These are phyloP conservation scores for Triticum urartu DNA, from an alignment of 176 grass and related monocot species.

Conservation along the genomic window DNA sequence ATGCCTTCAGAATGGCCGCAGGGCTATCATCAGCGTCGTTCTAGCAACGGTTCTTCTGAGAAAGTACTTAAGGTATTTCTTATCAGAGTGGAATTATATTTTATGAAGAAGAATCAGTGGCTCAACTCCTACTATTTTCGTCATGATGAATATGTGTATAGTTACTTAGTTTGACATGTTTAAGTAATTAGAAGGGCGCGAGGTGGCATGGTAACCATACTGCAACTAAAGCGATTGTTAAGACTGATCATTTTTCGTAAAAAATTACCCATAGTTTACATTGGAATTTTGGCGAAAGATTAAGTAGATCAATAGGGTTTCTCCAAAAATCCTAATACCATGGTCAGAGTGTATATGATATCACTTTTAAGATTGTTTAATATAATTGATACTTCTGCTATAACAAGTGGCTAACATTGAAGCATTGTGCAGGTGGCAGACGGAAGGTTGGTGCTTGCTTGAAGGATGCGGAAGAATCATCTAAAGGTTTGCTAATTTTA, in stretches of 20 bases:
- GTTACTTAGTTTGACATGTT: background rate
- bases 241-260: background rate
- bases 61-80: slow-evolving; percentile 4
- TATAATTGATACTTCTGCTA: background rate
- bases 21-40: background rate
- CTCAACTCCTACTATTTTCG: background rate
- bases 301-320: too few species aligned
- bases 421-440: slow-evolving; percentile 12
- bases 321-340: too few species aligned
- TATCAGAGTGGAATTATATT: background rate
- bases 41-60: background rate
- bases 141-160: too few species aligned
- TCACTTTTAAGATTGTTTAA: background rate
- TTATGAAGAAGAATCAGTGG: background rate
- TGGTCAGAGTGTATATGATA: background rate
- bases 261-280: too few species aligned
- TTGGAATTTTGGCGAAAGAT: too few species aligned
- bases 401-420: background rate
- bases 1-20: background rate
- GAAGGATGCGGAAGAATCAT: background rate
- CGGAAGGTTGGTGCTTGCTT: background rate
- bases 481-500: slow-evolving; percentile 34
- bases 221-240: background rate
- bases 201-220: background rate
- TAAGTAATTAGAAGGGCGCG: background rate